phyloP scores from a whole-genome alignment of 805 yeast genomes.

The Blastobotrys peoriensis region DNA sequence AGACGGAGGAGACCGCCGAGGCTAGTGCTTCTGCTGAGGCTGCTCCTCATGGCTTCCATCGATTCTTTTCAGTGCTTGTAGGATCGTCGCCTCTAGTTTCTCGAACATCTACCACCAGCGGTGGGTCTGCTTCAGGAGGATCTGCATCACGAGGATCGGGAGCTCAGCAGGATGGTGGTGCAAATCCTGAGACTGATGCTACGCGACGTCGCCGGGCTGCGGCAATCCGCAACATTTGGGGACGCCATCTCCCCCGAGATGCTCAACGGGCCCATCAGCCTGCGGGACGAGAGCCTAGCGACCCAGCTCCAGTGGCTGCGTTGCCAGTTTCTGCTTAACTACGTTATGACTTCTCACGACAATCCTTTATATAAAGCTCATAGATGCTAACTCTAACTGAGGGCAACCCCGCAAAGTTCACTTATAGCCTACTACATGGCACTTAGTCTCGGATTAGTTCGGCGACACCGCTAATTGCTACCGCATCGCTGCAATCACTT shows the following conservation, averaged over 20 bases:
- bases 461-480: no score
- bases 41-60: background rate
- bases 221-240: background rate
- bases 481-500: slow-evolving; percentile 12
- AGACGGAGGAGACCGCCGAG: background rate
- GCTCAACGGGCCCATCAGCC: background rate
- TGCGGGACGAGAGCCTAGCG: background rate
- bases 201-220: slow-evolving; percentile 2
- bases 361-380: background rate
- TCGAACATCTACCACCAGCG: no score
- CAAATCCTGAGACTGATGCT: background rate
- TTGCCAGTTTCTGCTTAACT: no score
- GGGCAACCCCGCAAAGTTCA: background rate
- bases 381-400: background rate
- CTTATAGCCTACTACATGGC: background rate
- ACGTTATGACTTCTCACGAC: background rate
- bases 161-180: background rate
- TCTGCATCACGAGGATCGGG: background rate
- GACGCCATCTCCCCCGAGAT: background rate
- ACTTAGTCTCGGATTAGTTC: no score
- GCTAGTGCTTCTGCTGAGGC: background rate
- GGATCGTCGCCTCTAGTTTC: background rate
- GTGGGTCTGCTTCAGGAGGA: no score
- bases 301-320: background rate
- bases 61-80: background rate